Evolutionary conservation across 306 rosid species (phyloP).

Genomic region (Vigna trinervia): DNA sequence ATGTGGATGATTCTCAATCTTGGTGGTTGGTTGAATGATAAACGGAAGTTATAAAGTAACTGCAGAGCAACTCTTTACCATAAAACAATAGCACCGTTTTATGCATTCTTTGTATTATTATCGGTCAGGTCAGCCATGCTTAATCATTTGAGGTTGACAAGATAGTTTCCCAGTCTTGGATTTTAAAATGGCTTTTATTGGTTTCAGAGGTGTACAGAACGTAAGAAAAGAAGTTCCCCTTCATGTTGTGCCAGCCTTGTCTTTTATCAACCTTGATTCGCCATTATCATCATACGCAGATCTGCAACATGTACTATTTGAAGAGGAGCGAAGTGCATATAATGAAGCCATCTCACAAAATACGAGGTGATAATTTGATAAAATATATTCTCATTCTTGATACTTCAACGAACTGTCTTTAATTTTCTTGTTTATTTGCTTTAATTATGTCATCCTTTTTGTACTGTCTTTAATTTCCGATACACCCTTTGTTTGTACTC

Average conservation of each 20-base stretch:
- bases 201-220: slow-evolving; percentile 87
- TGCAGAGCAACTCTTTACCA: slow-evolving; percentile 12
- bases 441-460: slow-evolving; percentile 27
- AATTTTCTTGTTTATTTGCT: background rate
- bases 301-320: slow-evolving; percentile 83
- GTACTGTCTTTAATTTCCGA: slow-evolving; percentile 38
- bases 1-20: slow-evolving; percentile 34
- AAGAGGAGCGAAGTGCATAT: slow-evolving; percentile 94
- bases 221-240: slow-evolving; percentile 94
- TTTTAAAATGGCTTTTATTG: slow-evolving; percentile 47
- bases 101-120: slow-evolving; percentile 11
- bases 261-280: slow-evolving; percentile 73
- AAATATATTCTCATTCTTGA: slow-evolving; percentile 31
- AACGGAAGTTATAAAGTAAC: background rate
- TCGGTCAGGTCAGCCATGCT: slow-evolving; percentile 28
- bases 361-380: slow-evolving; percentile 66
- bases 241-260: slow-evolving; percentile 70
- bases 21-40: slow-evolving; percentile 23
- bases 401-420: background rate
- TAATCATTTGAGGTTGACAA: slow-evolving; percentile 29
- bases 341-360: slow-evolving; percentile 84
- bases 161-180: slow-evolving; percentile 39
- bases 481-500: slow-evolving; percentile 46
- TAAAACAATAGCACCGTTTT: slow-evolving; percentile 6
- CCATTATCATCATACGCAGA: slow-evolving; percentile 81